A percentile compares a stretch with the other conserved stretches of the same genome.
Evolutionary conservation across 2,329 filamentous ascomycete species (phyloP).

Genomic region (Corynespora cassiicola): DNA sequence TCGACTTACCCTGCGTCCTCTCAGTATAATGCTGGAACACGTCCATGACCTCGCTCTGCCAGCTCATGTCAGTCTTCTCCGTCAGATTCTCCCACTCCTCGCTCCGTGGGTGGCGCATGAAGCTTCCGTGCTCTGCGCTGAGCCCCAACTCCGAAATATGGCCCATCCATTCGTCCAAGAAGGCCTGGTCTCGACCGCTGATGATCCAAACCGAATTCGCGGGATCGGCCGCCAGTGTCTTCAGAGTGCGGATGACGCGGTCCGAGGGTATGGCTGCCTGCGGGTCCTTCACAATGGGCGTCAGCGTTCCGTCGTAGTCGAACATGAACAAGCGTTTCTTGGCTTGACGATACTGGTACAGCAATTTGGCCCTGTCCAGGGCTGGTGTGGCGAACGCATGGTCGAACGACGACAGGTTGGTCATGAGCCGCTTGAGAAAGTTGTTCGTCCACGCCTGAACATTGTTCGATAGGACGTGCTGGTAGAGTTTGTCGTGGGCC

Average conservation of each 20-base stretch:
- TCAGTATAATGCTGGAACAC: slow-evolving; percentile 91
- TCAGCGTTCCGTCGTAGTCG: slow-evolving; percentile 97
- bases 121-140: slow-evolving; percentile 95
- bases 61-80: slow-evolving; percentile 86
- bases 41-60: slow-evolving; percentile 84
- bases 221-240: slow-evolving; percentile 78
- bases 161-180: slow-evolving; percentile 90
- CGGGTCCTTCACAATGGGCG: slow-evolving; percentile 90
- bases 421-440: slow-evolving; percentile 79
- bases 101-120: slow-evolving; percentile 80
- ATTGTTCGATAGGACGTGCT: slow-evolving; percentile 83
- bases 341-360: slow-evolving; percentile 76
- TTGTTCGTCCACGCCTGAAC: slow-evolving; percentile 85
- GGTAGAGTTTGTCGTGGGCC: slow-evolving; percentile 78
- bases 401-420: slow-evolving; percentile 78
- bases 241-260: slow-evolving; percentile 79
- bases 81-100: slow-evolving; percentile 89
- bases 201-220: slow-evolving; percentile 98
- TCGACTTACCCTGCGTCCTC: slow-evolving; percentile 73
- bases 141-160: slow-evolving; percentile 89
- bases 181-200: slow-evolving; percentile 90
- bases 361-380: slow-evolving; percentile 75
- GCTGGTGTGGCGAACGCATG: slow-evolving; percentile 79
- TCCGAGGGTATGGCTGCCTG: slow-evolving; percentile 87
- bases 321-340: slow-evolving; percentile 94